These are phyloP conservation scores for Rhizopogon sp. DNA, from an alignment of 768 basidiomycete genomes.

Conservation along the genomic window DNA sequence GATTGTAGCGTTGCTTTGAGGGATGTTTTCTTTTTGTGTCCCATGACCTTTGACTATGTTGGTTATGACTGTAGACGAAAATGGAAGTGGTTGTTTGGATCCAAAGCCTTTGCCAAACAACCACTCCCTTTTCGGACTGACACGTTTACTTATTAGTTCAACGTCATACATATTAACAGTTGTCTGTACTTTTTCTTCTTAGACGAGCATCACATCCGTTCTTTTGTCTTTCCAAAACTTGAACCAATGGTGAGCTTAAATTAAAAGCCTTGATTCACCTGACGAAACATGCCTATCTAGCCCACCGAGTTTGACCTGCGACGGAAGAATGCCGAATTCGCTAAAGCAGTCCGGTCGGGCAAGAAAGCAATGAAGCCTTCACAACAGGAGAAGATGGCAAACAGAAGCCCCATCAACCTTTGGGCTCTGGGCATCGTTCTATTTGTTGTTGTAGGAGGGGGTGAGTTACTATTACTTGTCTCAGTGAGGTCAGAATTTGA, in stretches of 20 bases:
- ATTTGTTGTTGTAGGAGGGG: slow-evolving; percentile 79
- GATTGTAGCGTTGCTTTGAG: slow-evolving; percentile 67
- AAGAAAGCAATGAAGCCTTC: slow-evolving; percentile 74
- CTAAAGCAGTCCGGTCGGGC: slow-evolving; percentile 62
- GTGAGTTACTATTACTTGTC: slow-evolving; percentile 35
- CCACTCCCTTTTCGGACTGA: slow-evolving; percentile 2
- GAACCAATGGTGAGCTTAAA: slow-evolving; percentile 26
- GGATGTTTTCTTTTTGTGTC: slow-evolving; percentile 48
- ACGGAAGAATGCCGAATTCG: slow-evolving; percentile 77
- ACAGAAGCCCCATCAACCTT: slow-evolving; percentile 68
- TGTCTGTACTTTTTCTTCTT: slow-evolving; percentile 1
- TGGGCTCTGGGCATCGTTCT: slow-evolving; percentile 72
- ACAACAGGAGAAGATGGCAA: slow-evolving; percentile 63
- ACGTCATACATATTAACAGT: background rate
- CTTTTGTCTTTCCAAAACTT: slow-evolving; percentile 13
- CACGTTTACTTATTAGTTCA: slow-evolving; percentile 13
- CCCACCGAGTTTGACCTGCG: slow-evolving; percentile 82
- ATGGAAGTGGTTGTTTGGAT: slow-evolving; percentile 25
- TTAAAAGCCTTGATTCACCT: background rate
- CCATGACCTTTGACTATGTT: slow-evolving; percentile 7
- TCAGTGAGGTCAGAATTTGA: slow-evolving; percentile 1
- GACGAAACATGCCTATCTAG: slow-evolving; percentile 27
- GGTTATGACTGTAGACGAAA: background rate
- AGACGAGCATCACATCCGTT: slow-evolving; percentile 19
- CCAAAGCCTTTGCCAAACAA: slow-evolving; percentile 22